These are phyloP conservation scores for Cetradonia linearis DNA, from an alignment of 495 filamentous ascomycete genomes.

Conservation along the genomic window DNA sequence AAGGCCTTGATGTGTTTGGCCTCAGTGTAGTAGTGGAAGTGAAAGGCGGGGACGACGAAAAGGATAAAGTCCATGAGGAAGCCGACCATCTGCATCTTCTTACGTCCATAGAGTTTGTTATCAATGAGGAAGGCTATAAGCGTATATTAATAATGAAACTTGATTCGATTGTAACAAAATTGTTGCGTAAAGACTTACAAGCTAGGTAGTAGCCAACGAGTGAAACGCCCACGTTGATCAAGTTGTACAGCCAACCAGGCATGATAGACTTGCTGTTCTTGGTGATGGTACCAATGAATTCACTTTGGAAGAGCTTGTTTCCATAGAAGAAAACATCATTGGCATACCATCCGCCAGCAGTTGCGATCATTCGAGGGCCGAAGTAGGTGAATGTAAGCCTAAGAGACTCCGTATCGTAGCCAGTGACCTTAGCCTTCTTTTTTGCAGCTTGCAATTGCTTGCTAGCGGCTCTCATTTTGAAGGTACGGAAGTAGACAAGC, in stretches of 20 bases:
- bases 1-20: slow-evolving; percentile 59
- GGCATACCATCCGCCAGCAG: slow-evolving; percentile 73
- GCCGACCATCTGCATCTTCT: slow-evolving; percentile 83
- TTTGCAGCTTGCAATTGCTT: slow-evolving; percentile 68
- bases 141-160: neutral
- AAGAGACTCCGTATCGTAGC: slow-evolving; percentile 76
- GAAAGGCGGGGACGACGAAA: slow-evolving; percentile 76
- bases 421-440: slow-evolving; percentile 74
- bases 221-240: slow-evolving; percentile 75
- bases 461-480: slow-evolving; percentile 70
- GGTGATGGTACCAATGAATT: slow-evolving; percentile 72
- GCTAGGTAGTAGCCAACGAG: slow-evolving; percentile 75
- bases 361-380: slow-evolving; percentile 72
- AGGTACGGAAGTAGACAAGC: slow-evolving; percentile 83
- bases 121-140: slow-evolving; percentile 62
- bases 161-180: neutral
- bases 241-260: slow-evolving; percentile 80
- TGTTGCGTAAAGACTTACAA: slow-evolving; percentile 25
- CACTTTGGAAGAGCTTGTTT: slow-evolving; percentile 88
- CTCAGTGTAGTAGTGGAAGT: slow-evolving; percentile 65
- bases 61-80: slow-evolving; percentile 81
- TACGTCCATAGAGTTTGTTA: slow-evolving; percentile 85
- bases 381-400: slow-evolving; percentile 66
- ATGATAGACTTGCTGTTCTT: slow-evolving; percentile 54
- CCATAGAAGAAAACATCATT: slow-evolving; percentile 97